These are phyloP conservation scores for Heterobasidion irregulare DNA, from an alignment of 1,284 basidiomycete genomes.

Conservation along the genomic window DNA sequence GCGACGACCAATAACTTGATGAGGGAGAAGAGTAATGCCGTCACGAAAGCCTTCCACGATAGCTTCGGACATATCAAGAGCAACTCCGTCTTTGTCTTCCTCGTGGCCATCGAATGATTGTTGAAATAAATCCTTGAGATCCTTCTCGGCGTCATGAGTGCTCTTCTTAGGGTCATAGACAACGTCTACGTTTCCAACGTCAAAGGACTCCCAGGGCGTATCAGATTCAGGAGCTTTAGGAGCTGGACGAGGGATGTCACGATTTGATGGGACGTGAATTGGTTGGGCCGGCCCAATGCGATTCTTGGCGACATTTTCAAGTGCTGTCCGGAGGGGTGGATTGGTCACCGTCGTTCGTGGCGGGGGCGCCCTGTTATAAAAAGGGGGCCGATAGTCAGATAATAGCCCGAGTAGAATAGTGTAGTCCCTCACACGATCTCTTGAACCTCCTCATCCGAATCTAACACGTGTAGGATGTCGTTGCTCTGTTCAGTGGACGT, in stretches of 20 bases:
- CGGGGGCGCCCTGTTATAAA: no score
- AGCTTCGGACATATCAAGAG: constrained; percentile 1
- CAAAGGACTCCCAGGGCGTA: constrained; percentile 19
- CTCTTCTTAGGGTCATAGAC: constrained; percentile 29
- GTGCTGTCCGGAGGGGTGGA: background rate
- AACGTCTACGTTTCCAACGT: constrained; percentile 22
- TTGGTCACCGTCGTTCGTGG: background rate
- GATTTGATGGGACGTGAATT: constrained; percentile 14
- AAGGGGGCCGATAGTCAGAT: no score
- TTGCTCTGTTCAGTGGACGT: no score
- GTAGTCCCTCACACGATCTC: no score
- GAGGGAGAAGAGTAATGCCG: constrained; percentile 55
- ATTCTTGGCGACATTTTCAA: background rate
- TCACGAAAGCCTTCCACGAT: constrained; percentile 39
- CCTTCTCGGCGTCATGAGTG: constrained; percentile 50
- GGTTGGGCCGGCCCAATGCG: constrained; percentile 8
- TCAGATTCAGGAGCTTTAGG: constrained; percentile 6
- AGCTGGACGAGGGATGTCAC: constrained; percentile 5
- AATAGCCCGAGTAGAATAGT: no score
- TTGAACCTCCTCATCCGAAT: no score
- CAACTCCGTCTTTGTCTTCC: constrained; percentile 1
- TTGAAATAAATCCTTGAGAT: constrained; percentile 24
- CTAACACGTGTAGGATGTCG: no score
- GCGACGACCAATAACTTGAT: constrained; percentile 76
- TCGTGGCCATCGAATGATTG: constrained; percentile 14